A percentile compares a stretch with the other conserved stretches of the same genome.
Conservation (phyloP, 148 eudicot genomes). For the Salicornia ramosissima region DNA sequence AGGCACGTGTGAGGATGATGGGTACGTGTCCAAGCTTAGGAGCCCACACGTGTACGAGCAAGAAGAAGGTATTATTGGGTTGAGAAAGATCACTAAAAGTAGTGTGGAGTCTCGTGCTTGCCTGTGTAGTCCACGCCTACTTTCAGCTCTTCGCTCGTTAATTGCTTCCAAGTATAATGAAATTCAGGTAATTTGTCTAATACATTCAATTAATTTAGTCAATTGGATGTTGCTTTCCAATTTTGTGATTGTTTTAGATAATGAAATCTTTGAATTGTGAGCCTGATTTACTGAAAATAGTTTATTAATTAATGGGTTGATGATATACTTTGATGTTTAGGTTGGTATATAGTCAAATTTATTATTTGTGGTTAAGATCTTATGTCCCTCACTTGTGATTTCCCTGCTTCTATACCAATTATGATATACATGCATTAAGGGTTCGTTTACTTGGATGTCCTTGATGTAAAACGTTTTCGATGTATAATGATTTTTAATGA, state of each 20-base stretch:
- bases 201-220: not conserved
- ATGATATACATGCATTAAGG: too few relatives aligned
- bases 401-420: too few relatives aligned
- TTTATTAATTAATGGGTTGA: not conserved
- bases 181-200: slow-evolving; percentile 36
- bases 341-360: not conserved
- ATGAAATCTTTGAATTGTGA: not conserved
- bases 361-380: too few relatives aligned
- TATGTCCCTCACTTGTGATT: too few relatives aligned
- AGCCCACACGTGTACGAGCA: slow-evolving; percentile 52
- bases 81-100: slow-evolving; percentile 59
- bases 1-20: slow-evolving; percentile 44
- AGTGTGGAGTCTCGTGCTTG: slow-evolving; percentile 43
- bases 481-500: too few relatives aligned
- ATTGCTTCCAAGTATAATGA: slow-evolving; percentile 48
- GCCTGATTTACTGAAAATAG: not conserved
- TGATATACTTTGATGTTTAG: not conserved
- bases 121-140: slow-evolving; percentile 57
- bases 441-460: too few relatives aligned
- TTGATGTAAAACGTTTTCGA: too few relatives aligned
- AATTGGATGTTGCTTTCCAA: not conserved
- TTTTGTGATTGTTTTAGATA: not conserved
- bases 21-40: slow-evolving; percentile 32
- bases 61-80: slow-evolving; percentile 45
- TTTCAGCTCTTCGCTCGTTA: slow-evolving; percentile 48